Evolutionary conservation across 2,329 filamentous ascomycete genomes (phyloP), one percentile per base, ranked within the genome.

Genomic region (Trichoderma semiorbis): DNA sequence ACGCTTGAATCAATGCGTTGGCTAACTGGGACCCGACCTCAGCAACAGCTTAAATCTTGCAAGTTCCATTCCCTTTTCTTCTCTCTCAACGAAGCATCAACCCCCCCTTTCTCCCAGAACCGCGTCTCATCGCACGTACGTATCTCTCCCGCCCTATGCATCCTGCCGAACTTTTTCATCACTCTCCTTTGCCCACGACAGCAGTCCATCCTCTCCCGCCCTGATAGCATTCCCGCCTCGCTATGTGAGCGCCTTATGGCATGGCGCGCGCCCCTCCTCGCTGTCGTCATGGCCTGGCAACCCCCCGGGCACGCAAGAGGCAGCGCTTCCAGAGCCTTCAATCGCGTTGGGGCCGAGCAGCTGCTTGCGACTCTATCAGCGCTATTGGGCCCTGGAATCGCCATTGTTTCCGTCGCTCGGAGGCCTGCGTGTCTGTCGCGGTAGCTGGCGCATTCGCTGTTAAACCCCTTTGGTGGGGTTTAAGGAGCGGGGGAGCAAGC

Each of bases 231-330:
- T 72, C 69, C 69, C 71, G 63, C 62, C 66, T 57, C 70, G 68
- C 69, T 72, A 58, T 62, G 71, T 68, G 65, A 60, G 73, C 71
- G 67, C 72, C 67, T 64, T 71, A 69, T 72, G 65, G 63, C 32
- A 67, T 57, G 60, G 61, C 68, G 55, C 68, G 73, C 78, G 77
- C 77, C 76, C 75, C 76, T 74, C 77, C 75, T 78, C 79, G 79
- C 81, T 82, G 79, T 83, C 81, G 81, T 82, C 81, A 83, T 83
- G 80, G 77, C 77, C 77, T 75, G 75, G 24, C 47, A 53, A 53
- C 63, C 76, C 77, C 74, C 76, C 76, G 60, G 55, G 68, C 61
- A 24, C 65, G 34, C 57, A 53, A 26, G 16, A 43, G 12, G 50
- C 67, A 69, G 34, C 58, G 36, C 67, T 55, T 55, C 47, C 26